Evolutionary conservation across 768 basidiomycete genomes (phyloP), one percentile per base, ranked within the genome.

Genomic region (Leccinum pellstonianum): DNA sequence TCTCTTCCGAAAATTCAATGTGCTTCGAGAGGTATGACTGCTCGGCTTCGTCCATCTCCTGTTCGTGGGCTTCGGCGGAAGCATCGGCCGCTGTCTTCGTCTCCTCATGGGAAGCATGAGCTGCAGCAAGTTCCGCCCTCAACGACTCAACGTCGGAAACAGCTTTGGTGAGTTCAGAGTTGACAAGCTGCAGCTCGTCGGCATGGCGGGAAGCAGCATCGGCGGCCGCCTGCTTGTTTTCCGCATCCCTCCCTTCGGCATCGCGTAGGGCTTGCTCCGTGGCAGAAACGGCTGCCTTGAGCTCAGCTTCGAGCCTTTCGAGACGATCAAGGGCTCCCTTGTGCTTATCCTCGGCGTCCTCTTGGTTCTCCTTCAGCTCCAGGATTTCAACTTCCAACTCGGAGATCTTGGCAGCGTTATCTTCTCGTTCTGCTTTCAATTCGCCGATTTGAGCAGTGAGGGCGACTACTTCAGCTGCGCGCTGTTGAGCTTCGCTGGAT

Each of bases 321-420:
- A 89, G 75, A 50, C 75, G 81, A 11, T 75, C 71, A 41, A 80
- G 66, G 11, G 80, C 70, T 60, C 76, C 75, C 50, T 75, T 77
- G 53, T 80, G 83, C 31, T 80, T 80, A 57, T 91, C 90, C 65
- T 88, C 25, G 4, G 25, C 76, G 19, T 73, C 73, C 64, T 93
- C 91, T 61, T 84, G 83, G 46, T 77, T 77, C 69, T 94, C 91
- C 71, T 81, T 90, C 60, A 87, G 67, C 74, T 93, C 91, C 58
- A 93, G 72, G 46, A 92, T 80, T 69, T 93, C 90, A 53, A 94
- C 76, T 75, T 94, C 92, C 25, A 92, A 77, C 66, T 94, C 91
- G 0, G 89, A 90, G 4, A 93, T 76, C 72, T 86, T 91, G 67
- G 76, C 78, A 9, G 86, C 82, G 46, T 76, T 85, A 59, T 91